phyloP scores from a whole-genome alignment of 441 rosid species.

The Gossypium davidsonii region DNA sequence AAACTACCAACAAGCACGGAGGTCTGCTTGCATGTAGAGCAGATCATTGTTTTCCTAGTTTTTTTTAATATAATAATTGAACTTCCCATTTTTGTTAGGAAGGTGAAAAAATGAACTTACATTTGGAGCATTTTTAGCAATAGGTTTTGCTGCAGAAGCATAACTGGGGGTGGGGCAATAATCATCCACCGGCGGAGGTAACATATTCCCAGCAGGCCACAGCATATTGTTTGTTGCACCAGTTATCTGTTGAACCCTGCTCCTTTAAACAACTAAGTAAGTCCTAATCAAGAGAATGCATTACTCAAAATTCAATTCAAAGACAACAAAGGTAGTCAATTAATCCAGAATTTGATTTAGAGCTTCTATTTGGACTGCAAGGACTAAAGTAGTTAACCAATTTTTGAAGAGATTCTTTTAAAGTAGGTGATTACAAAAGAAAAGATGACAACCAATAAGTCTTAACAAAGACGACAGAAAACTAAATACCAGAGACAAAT shows the following conservation, averaged over 20 bases:
- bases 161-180: constrained; percentile 26
- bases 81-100: neutral
- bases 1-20: neutral
- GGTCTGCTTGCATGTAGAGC: neutral
- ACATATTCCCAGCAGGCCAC: constrained; percentile 42
- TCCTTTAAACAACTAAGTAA: constrained; percentile 30
- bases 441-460: neutral
- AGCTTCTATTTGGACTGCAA: neutral
- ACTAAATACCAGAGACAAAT: neutral
- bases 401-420: neutral
- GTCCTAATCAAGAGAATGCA: constrained; percentile 11
- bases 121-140: constrained; percentile 32
- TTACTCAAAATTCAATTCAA: neutral
- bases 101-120: constrained; percentile 29
- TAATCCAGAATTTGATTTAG: neutral
- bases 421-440: neutral
- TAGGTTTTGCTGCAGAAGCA: constrained; percentile 35
- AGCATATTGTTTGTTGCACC: constrained; percentile 39
- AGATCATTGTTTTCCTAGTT: neutral
- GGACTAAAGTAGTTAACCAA: neutral
- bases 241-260: constrained; percentile 55
- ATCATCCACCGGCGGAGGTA: constrained; percentile 61
- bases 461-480: neutral
- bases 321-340: neutral
- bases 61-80: neutral